A percentile compares a stretch with the other conserved stretches of the same genome.
Evolutionary conservation across 2,329 filamentous ascomycete species (phyloP).

Genomic region (Ramularia endophylla): DNA sequence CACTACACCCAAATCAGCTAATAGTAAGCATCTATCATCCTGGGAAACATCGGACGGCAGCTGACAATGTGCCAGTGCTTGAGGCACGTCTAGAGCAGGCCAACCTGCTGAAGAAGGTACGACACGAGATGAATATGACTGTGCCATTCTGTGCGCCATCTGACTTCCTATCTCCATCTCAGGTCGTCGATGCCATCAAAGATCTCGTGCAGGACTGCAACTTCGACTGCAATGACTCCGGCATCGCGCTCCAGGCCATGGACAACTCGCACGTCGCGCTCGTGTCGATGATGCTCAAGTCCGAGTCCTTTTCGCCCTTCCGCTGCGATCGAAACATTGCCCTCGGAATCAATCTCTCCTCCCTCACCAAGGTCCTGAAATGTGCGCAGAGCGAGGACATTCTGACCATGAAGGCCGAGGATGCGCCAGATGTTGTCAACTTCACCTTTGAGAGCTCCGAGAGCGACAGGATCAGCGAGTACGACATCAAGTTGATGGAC

Average conservation of each 20-base stretch:
- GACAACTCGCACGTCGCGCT: slow-evolving; percentile 99
- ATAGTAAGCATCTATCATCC: slow-evolving; percentile 7
- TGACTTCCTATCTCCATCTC: slow-evolving; percentile 17
- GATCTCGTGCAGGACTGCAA: slow-evolving; percentile 99
- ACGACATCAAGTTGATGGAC: slow-evolving; percentile 99
- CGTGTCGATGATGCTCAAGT: slow-evolving; percentile 97
- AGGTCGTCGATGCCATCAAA: slow-evolving; percentile 99
- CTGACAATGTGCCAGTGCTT: slow-evolving; percentile 57
- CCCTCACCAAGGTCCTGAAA: slow-evolving; percentile 93
- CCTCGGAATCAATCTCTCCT: slow-evolving; percentile 93
- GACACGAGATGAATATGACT: background rate
- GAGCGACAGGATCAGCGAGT: slow-evolving; percentile 91
- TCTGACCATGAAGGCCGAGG: slow-evolving; percentile 94
- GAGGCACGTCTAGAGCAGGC: slow-evolving; percentile 98
- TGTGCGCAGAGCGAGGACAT: slow-evolving; percentile 92
- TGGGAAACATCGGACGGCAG: background rate
- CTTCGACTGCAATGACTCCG: slow-evolving; percentile 99
- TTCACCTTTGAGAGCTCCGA: slow-evolving; percentile 87
- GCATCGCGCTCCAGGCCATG: slow-evolving; percentile 98
- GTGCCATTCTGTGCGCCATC: slow-evolving; percentile 3
- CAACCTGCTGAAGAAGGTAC: slow-evolving; percentile 86
- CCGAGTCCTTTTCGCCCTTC: slow-evolving; percentile 89
- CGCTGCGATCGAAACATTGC: slow-evolving; percentile 99
- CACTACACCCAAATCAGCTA: slow-evolving; percentile 4
- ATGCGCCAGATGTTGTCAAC: slow-evolving; percentile 92